Evolutionary conservation across 2,329 filamentous ascomycete genomes (phyloP).

Genomic region (Cladorrhinum sp.): DNA sequence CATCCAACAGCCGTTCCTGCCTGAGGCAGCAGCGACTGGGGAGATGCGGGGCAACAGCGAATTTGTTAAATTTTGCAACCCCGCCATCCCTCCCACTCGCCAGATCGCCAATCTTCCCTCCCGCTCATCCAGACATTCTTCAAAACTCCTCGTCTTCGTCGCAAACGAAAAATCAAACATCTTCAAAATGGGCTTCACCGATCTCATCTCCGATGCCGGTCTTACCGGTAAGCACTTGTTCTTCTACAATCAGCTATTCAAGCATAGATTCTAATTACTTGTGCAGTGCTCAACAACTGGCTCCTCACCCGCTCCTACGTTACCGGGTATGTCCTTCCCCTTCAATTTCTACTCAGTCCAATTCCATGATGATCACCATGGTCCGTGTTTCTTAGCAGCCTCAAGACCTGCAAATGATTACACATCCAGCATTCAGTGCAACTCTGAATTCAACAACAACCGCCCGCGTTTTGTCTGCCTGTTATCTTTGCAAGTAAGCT

Average conservation of each 20-base stretch:
- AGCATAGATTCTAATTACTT: conserved; percentile 1
- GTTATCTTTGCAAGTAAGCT: not conserved
- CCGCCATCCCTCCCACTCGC: conserved; percentile 20
- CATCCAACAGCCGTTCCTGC: conserved; percentile 9
- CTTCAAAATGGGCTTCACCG: conserved; percentile 30
- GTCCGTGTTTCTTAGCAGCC: conserved; percentile 83
- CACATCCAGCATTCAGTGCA: conserved; percentile 54
- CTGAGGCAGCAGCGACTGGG: conserved; percentile 10
- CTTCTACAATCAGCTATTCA: not conserved
- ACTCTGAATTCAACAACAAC: conserved; percentile 52
- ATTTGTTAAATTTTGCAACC: conserved; percentile 23
- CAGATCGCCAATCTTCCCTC: conserved; percentile 6
- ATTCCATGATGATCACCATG: conserved; percentile 71
- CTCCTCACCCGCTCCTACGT: conserved; percentile 31
- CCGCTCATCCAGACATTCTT: conserved; percentile 1
- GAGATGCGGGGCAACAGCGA: conserved; percentile 17
- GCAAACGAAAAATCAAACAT: conserved; percentile 6
- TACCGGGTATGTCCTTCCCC: conserved; percentile 25
- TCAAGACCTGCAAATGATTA: conserved; percentile 82
- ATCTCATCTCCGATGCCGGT: conserved; percentile 29
- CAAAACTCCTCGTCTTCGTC: conserved; percentile 7
- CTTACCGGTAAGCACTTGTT: conserved; percentile 24
- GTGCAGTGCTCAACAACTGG: conserved; percentile 30
- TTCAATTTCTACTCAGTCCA: conserved; percentile 6
- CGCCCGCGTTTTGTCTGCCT: not conserved